A percentile compares a stretch with the other conserved stretches of the same genome.
Evolutionary conservation across 495 filamentous ascomycete genomes (phyloP).

Genomic region (Aspergillus homomorphus): DNA sequence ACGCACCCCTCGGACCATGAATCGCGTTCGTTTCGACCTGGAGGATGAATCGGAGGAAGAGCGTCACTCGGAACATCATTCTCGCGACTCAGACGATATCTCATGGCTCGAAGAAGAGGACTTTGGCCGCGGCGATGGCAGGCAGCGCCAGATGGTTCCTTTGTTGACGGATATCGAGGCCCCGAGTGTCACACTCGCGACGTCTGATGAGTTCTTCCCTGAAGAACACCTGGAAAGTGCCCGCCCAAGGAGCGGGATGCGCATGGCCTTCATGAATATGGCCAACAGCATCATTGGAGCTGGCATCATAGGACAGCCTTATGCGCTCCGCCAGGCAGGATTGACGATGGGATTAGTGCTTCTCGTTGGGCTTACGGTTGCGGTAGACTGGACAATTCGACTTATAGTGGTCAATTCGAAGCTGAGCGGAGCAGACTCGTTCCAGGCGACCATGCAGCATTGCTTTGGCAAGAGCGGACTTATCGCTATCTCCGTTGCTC

Average conservation of each 20-base stretch:
- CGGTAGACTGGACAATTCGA: slow-evolving; percentile 93
- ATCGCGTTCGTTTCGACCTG: slow-evolving; percentile 88
- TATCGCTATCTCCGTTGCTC: slow-evolving; percentile 82
- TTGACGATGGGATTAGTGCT: slow-evolving; percentile 75
- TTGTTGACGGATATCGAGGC: slow-evolving; percentile 84
- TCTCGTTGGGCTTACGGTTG: slow-evolving; percentile 72
- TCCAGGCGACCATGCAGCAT: slow-evolving; percentile 90
- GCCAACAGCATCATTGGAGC: slow-evolving; percentile 97
- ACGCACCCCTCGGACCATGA: slow-evolving; percentile 71
- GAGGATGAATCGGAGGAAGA: slow-evolving; percentile 36
- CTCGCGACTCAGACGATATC: slow-evolving; percentile 41
- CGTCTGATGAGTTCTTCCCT: slow-evolving; percentile 54
- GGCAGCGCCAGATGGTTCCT: slow-evolving; percentile 57
- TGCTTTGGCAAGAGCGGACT: slow-evolving; percentile 88
- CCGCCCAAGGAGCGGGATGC: slow-evolving; percentile 63
- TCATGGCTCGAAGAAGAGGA: slow-evolving; percentile 58
- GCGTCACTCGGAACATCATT: slow-evolving; percentile 34
- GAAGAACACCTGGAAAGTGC: slow-evolving; percentile 59
- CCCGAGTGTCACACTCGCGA: slow-evolving; percentile 80
- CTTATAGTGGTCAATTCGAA: slow-evolving; percentile 96
- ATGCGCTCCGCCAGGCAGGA: slow-evolving; percentile 88
- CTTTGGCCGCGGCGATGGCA: slow-evolving; percentile 35
- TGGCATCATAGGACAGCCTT: slow-evolving; percentile 96
- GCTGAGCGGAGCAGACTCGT: slow-evolving; percentile 83
- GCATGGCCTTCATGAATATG: slow-evolving; percentile 95